Evolutionary conservation across 306 rosid genomes (phyloP).

Genomic region (Sicyos baderoa): DNA sequence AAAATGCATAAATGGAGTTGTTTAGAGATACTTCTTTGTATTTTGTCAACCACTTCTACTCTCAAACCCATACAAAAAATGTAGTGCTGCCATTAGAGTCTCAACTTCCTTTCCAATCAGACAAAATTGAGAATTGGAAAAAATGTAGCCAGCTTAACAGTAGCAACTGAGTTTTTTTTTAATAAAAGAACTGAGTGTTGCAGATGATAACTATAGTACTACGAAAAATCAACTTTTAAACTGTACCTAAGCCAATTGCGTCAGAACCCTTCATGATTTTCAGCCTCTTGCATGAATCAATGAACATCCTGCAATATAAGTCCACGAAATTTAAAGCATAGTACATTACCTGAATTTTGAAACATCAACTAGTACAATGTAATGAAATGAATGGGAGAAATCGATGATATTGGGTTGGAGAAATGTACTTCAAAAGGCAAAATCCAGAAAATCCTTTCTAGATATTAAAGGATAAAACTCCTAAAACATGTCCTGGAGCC

Average conservation of each 20-base stretch:
- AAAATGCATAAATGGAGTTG: neutral
- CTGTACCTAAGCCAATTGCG: slow-evolving; percentile 90
- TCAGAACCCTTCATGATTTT: slow-evolving; percentile 97
- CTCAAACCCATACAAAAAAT: neutral
- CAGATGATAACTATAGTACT: neutral
- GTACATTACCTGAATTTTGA: neutral
- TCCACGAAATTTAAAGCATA: slow-evolving; percentile 15
- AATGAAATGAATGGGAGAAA: slow-evolving; percentile 7
- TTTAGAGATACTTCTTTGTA: neutral
- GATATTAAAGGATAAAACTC: neutral
- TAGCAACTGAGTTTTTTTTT: neutral
- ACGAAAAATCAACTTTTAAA: neutral
- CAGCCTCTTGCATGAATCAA: slow-evolving; percentile 78
- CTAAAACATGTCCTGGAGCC: neutral
- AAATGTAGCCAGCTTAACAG: neutral
- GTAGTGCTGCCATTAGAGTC: neutral
- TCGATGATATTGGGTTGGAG: neutral
- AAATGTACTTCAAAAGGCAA: neutral
- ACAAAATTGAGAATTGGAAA: neutral
- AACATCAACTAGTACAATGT: neutral
- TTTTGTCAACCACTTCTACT: neutral
- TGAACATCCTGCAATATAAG: slow-evolving; percentile 68
- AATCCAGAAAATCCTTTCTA: neutral
- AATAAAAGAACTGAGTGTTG: neutral
- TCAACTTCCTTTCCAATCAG: slow-evolving; percentile 6